Evolutionary conservation across 2,329 filamentous ascomycete genomes (phyloP).

Genomic region (Fusarium sambucinum): DNA sequence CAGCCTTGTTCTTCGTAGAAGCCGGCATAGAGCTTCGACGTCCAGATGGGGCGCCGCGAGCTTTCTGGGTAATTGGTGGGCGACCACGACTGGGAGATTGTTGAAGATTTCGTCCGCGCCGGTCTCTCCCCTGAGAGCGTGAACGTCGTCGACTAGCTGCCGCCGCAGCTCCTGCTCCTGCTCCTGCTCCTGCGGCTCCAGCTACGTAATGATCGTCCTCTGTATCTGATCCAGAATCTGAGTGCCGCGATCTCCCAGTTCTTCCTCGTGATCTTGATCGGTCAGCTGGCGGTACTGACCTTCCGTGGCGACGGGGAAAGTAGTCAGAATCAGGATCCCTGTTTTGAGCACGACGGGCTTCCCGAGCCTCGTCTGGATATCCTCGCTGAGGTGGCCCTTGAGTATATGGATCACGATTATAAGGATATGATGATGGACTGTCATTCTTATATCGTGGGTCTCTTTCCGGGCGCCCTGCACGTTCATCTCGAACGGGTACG

Average conservation of each 20-base stretch:
- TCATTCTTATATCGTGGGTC: conserved; percentile 25
- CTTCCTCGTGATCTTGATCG: conserved; percentile 33
- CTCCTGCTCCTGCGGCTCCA: conserved; percentile 18
- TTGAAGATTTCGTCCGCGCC: conserved; percentile 19
- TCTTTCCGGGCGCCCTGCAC: conserved; percentile 18
- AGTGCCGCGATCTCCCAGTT: conserved; percentile 26
- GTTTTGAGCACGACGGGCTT: conserved; percentile 7
- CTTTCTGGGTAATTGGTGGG: conserved; percentile 37
- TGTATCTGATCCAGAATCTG: conserved; percentile 37
- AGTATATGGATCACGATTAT: conserved; percentile 22
- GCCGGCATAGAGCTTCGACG: conserved; percentile 54
- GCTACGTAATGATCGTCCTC: conserved; percentile 31
- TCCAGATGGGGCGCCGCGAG: conserved; percentile 30
- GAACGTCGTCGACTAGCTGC: conserved; percentile 35
- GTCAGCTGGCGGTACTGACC: conserved; percentile 23
- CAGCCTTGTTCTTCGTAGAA: conserved; percentile 36
- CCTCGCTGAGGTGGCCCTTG: conserved; percentile 9
- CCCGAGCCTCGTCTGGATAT: conserved; percentile 19
- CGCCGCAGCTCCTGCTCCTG: conserved; percentile 15
- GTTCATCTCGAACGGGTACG: conserved; percentile 22
- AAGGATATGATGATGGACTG: conserved; percentile 14
- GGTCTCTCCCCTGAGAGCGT: conserved; percentile 44
- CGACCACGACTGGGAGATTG: conserved; percentile 44
- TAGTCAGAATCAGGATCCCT: conserved; percentile 22
- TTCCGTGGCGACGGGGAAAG: conserved; percentile 34